Evolutionary conservation across 164 flowering plant species (phyloP).

Genomic region (Vitis vinifera): ASM3070453v1 NC_081811.1:7901501-7902000

Average conservation of each 20-base stretch:
- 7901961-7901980: neutral
- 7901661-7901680: neutral
- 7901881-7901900: neutral
- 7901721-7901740: too few species aligned
- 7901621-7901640: neutral
- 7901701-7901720: neutral
- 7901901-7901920: neutral
- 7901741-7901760: neutral
- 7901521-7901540: neutral
- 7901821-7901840: neutral
- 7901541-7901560: too few species aligned
- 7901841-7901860: conserved; percentile 1
- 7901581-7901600: neutral
- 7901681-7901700: neutral
- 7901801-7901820: neutral
- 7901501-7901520: neutral
- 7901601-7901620: neutral
- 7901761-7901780: neutral
- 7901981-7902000: neutral
- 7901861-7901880: neutral
- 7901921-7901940: neutral
- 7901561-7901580: neutral
- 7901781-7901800: neutral
- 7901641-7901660: conserved; percentile 1
- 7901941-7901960: neutral